Evolutionary conservation across 768 basidiomycete genomes (phyloP).

Genomic region (Holtermanniella nyarrowii): DNA sequence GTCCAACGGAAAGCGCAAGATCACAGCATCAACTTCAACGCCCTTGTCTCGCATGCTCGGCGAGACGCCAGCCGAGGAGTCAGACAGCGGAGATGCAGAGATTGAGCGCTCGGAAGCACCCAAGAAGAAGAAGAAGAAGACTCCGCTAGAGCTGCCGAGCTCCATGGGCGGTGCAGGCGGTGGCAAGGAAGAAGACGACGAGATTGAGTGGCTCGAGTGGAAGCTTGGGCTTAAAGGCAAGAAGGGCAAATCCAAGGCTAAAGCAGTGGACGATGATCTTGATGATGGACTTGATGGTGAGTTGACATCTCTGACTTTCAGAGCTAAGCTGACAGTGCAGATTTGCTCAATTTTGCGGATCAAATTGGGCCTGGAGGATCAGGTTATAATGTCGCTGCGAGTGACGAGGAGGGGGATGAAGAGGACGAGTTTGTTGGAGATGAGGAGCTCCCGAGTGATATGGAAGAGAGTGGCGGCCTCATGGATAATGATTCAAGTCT

Average conservation of each 20-base stretch:
- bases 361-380: slow-evolving; percentile 26
- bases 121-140: slow-evolving; percentile 23
- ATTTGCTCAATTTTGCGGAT: slow-evolving; percentile 33
- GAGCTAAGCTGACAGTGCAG: slow-evolving; percentile 41
- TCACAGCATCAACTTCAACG: neutral
- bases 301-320: slow-evolving; percentile 18
- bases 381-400: slow-evolving; percentile 29
- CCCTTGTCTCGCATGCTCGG: neutral
- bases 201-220: slow-evolving; percentile 72
- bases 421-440: slow-evolving; percentile 1
- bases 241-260: slow-evolving; percentile 12
- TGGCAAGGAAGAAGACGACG: slow-evolving; percentile 61
- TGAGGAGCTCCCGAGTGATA: neutral
- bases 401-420: slow-evolving; percentile 38
- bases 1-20: neutral
- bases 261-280: slow-evolving; percentile 37
- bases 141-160: slow-evolving; percentile 16
- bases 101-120: neutral
- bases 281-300: slow-evolving; percentile 80
- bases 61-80: neutral
- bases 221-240: slow-evolving; percentile 52
- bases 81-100: neutral
- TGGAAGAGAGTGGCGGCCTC: slow-evolving; percentile 7
- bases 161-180: slow-evolving; percentile 4
- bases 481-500: slow-evolving; percentile 10